Conservation (phyloP, 805 yeast genomes). For the Suhomyces pyralidae region DNA sequence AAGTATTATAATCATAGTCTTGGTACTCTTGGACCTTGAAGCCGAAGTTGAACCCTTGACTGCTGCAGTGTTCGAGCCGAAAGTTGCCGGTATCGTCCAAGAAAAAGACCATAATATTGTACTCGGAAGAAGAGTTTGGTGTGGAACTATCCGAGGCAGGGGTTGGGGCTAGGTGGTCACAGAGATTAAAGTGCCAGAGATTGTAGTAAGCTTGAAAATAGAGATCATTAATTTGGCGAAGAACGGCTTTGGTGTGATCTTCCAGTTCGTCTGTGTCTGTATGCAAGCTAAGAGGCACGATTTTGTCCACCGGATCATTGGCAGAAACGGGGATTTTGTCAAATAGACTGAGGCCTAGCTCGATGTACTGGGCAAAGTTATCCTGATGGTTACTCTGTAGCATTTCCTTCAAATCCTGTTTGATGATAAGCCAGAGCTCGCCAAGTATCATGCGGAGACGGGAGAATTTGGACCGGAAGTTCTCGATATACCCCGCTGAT, state of each 20-base stretch:
- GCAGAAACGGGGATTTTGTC: slow-evolving; percentile 57
- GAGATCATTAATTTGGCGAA: slow-evolving; percentile 53
- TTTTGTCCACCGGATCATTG: slow-evolving; percentile 36
- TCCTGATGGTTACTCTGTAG: slow-evolving; percentile 26
- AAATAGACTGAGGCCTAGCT: slow-evolving; percentile 57
- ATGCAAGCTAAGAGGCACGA: slow-evolving; percentile 38
- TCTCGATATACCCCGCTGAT: slow-evolving; percentile 44
- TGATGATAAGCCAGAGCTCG: slow-evolving; percentile 60
- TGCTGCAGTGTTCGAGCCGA: slow-evolving; percentile 45
- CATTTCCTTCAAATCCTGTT: slow-evolving; percentile 45
- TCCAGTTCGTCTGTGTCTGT: slow-evolving; percentile 6
- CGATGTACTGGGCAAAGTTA: slow-evolving; percentile 41
- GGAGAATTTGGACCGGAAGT: slow-evolving; percentile 59
- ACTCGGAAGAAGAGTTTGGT: slow-evolving; percentile 5
- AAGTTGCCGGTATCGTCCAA: slow-evolving; percentile 44
- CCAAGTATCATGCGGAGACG: slow-evolving; percentile 60
- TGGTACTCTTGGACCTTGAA: slow-evolving; percentile 31
- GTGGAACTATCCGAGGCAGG: background rate
- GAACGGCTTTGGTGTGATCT: slow-evolving; percentile 36
- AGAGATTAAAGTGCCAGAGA: slow-evolving; percentile 73
- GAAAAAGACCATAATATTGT: slow-evolving; percentile 48
- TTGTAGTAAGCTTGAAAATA: slow-evolving; percentile 65
- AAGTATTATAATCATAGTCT: slow-evolving; percentile 3
- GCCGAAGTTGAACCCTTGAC: slow-evolving; percentile 64
- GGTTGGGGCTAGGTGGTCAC: slow-evolving; percentile 42